Base-by-base conservation (phyloP, 148 eudicot species). In the Hydrangea macrophylla region DNA sequence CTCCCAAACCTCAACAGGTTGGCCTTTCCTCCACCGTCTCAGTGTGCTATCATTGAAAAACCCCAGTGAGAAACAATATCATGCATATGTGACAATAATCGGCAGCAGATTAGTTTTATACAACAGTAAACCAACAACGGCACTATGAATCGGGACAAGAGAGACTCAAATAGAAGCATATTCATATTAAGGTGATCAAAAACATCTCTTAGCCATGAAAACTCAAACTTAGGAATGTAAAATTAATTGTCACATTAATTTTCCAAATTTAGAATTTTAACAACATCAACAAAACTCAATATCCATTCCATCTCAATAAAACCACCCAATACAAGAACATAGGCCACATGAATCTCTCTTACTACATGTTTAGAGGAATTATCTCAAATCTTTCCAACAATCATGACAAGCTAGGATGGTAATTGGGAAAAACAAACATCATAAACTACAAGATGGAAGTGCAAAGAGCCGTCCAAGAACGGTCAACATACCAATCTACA, bases 21-120 rank as follows among this genome's bases (percentile, higher is more conserved):
- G 86, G 36, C 91, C 92, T 53, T 82, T 80, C 77, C 83, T 90
- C 99, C 99, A 94, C 64, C 97, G 74, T 77, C 82, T 84, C 72
- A 94, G 40, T 68, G 97, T 91, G 78, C 99, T 94, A 55, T 44
- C 44, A 74, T 35, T 60, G 71, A 24, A 36, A 68, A 60, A 35
- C 25, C 0, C 50, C 61, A 55, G 13, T 24, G 6, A 36, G 37
- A 36, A 39, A 55, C 25, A 65, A 35, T 9, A 9, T 32, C 15
- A 31, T 24, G 32, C 31, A 67, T 54, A n/a, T 53, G 55, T 54
- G 18, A 20, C 18, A 65, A 36, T 48, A 48, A 48, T 48, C 28
- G 36, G 15, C 23, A 51, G 42, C 58, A 36, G 24, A 45, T 24
- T 44, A 40, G 67, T 36, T 8, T 20, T 48, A 56, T 31, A 28